phyloP scores from a whole-genome alignment of 345 rosid genomes.

The Euclidium syriacum region DNA sequence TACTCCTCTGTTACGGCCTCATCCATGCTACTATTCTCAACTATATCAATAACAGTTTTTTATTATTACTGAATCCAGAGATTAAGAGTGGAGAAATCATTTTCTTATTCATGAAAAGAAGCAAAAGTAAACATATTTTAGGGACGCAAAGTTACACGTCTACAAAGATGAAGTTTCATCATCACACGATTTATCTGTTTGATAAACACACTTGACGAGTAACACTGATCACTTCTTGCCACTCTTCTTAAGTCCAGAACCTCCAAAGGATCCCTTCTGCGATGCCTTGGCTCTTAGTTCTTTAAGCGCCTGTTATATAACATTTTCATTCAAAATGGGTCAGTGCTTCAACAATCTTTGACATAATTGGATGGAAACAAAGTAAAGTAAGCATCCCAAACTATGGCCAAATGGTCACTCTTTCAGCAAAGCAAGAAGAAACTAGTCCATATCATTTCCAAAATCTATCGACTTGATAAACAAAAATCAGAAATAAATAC shows the following conservation, averaged over 20 bases:
- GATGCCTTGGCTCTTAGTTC: constrained; percentile 83
- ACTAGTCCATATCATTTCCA: background rate
- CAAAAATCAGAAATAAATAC: background rate
- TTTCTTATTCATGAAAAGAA: background rate
- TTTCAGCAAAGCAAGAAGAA: background rate
- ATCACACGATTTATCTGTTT: constrained; percentile 14
- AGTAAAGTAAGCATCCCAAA: background rate
- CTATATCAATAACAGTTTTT: background rate
- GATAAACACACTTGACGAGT: constrained; percentile 14
- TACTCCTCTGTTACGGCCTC: background rate
- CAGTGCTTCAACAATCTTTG: background rate
- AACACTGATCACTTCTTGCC: constrained; percentile 56
- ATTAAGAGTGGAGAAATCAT: background rate
- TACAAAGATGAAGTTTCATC: constrained; percentile 19
- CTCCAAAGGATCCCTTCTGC: constrained; percentile 77
- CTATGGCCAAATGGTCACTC: background rate
- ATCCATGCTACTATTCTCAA: no score
- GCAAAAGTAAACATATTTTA: constrained; percentile 3
- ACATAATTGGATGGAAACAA: background rate
- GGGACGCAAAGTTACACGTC: constrained; percentile 13
- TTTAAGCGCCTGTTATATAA: constrained; percentile 57
- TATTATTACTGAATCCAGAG: background rate
- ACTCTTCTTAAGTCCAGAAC: constrained; percentile 90
- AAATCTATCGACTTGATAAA: background rate
- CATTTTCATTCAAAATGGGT: background rate